Conservation (phyloP, 2,329 filamentous ascomycete species). For the Cladosporium halotolerans region DNA sequence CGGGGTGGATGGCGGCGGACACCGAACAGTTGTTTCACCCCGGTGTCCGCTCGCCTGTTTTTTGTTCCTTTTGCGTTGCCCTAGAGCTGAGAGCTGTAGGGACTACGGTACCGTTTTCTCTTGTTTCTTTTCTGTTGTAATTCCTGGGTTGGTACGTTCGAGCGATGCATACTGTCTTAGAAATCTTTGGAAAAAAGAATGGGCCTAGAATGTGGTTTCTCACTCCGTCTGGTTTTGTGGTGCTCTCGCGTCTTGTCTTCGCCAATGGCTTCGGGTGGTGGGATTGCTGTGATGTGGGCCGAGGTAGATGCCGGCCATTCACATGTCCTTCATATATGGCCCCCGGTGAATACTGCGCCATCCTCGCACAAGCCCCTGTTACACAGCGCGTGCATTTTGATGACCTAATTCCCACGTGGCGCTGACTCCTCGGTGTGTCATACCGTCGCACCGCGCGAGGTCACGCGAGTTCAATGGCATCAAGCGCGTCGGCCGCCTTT, state of each 20-base stretch:
- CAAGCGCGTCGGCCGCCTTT: background rate
- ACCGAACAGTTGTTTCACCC: no score
- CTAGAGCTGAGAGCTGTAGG: background rate
- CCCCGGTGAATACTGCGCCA: background rate
- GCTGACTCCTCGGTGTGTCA: background rate
- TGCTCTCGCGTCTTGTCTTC: background rate
- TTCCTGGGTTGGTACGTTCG: constrained; percentile 11
- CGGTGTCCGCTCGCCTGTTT: background rate
- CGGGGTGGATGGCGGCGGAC: no score
- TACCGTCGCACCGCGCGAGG: background rate
- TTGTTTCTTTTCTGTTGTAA: constrained; percentile 2
- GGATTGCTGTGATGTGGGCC: no score
- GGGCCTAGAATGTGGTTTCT: background rate
- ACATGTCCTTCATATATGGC: background rate
- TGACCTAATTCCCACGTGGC: constrained; percentile 7
- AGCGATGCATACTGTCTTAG: constrained; percentile 6
- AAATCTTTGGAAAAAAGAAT: background rate
- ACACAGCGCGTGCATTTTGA: background rate
- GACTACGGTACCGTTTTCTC: background rate
- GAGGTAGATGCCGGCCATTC: background rate
- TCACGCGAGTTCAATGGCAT: background rate
- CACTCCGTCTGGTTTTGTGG: background rate
- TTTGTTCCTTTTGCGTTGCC: background rate
- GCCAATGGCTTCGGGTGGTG: no score
- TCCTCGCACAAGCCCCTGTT: no score